Evolutionary conservation across 2,329 filamentous ascomycete species (phyloP), one percentile per base, ranked within the genome.

Genomic region (Mycosphaerella sp.): DNA sequence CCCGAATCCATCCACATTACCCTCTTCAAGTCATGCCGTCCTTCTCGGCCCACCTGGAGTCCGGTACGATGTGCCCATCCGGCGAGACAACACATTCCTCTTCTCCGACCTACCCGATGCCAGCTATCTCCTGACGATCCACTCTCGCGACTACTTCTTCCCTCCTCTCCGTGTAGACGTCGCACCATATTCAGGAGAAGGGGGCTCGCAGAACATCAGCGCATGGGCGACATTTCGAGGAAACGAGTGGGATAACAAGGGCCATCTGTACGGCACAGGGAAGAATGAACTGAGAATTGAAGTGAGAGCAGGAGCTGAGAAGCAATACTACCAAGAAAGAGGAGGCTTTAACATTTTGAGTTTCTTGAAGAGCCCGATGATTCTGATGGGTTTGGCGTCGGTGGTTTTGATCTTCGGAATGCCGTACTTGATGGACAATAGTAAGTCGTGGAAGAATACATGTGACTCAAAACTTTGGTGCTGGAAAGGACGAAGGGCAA

Each of bases 361-460:
- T 52, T 83, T 96, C 50, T 76, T 96, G 63, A 93, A 93, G 75
- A 95, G 88, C 67, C 93, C 93, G 3, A 97, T 97, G 89, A 96
- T 97, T 58, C 78, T 98, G 54, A 85, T 98, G 75, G 89, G 86
- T 4, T 71, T 95, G 30, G 82, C 93, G 35, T 89, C 85, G 55
- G 81, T 96, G 75, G 84, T 74, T 4, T 75, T 96, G 59, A 89
- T 95, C 57, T 79, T 97, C 63, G 90, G 90, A 59, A 88, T 97
- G 86, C 93, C 93, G 12, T 93, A 96, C 70, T 71, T 98, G 50
- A 83, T 97, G 74, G 90, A 97, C 45, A 96, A 93, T 68, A 95
- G 90, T 96, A 81, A 28, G 41, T 47, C 6, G 9, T 40, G 28
- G 8, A 7, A 3, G 14, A n/a, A n/a, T n/a, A n/a, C n/a, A n/a